Evolutionary conservation across 75 land plant genomes (phyloP).

Genomic region (Cupressus sempervirens): DNA sequence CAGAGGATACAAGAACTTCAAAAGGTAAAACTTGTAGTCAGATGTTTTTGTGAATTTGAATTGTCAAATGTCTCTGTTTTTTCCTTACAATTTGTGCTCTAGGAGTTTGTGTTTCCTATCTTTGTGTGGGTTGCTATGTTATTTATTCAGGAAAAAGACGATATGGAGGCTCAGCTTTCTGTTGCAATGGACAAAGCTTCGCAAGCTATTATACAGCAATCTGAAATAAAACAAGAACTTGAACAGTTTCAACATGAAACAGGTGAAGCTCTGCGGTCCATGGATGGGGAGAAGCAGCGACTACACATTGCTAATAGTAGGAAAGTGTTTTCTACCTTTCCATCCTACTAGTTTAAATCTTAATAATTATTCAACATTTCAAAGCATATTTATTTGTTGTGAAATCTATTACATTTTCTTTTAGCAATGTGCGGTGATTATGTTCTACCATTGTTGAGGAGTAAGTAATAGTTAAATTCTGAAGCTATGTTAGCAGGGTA

Average conservation of each 20-base stretch:
- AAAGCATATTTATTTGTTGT: background rate
- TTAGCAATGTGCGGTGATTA: background rate
- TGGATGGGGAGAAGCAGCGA: constrained; percentile 88
- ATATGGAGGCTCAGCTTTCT: constrained; percentile 58
- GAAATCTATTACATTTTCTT: background rate
- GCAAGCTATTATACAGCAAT: constrained; percentile 46
- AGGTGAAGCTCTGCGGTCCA: constrained; percentile 80
- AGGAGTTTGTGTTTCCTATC: background rate
- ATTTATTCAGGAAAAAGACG: constrained; percentile 82
- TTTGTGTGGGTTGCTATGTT: constrained; percentile 13
- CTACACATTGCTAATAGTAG: constrained; percentile 61
- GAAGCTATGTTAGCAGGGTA: background rate
- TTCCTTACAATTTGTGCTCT: background rate
- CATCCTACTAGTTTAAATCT: background rate
- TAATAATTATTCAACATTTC: background rate
- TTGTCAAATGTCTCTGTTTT: background rate
- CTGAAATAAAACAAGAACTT: constrained; percentile 64
- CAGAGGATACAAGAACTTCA: constrained; percentile 96
- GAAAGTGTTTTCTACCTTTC: constrained; percentile 27
- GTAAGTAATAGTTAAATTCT: background rate
- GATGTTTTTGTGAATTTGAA: background rate
- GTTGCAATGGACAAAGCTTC: constrained; percentile 53
- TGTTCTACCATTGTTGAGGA: background rate
- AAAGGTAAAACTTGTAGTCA: constrained; percentile 44
- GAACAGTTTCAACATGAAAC: constrained; percentile 80